Percentiles rank a stretch among this genome's conserved stretches.
These are phyloP conservation scores for Colletotrichum orchidophilum DNA, from an alignment of 2,329 filamentous ascomycete genomes.

Conservation along the genomic window DNA sequence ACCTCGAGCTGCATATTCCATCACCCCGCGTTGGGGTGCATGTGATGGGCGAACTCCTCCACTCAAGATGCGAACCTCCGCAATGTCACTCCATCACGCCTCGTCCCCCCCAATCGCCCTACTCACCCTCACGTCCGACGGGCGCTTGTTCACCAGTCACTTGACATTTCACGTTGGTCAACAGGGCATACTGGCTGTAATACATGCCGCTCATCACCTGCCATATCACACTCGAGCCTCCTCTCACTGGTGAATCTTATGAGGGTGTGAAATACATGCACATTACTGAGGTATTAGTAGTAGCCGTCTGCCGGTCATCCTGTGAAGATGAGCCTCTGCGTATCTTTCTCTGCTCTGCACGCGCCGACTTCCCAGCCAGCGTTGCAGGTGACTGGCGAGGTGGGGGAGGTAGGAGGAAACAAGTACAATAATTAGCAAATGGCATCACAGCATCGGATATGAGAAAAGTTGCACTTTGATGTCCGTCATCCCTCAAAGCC, in stretches of 20 bases:
- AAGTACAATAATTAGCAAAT: not conserved
- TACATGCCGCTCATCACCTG: not conserved
- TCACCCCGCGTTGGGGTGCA: slow-evolving; percentile 32
- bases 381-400: not conserved
- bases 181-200: not conserved
- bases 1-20: slow-evolving; percentile 13
- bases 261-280: slow-evolving; percentile 21
- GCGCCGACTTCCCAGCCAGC: not conserved
- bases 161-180: slow-evolving; percentile 21
- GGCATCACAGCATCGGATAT: not conserved
- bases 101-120: not conserved
- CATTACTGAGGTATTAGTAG: too few species aligned
- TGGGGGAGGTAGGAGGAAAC: not conserved
- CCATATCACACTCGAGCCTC: not conserved
- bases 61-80: slow-evolving; percentile 23
- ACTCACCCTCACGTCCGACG: not conserved
- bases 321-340: not conserved
- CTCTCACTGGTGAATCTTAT: not conserved
- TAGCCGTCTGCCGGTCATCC: too few species aligned
- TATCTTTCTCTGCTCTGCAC: not conserved
- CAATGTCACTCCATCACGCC: not conserved
- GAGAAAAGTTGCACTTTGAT: slow-evolving; percentile 4
- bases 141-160: slow-evolving; percentile 20
- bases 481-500: slow-evolving; percentile 9
- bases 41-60: slow-evolving; percentile 33